These are phyloP conservation scores for Ormosia semicastrata DNA, from an alignment of 306 rosid species.

Conservation along the genomic window DNA sequence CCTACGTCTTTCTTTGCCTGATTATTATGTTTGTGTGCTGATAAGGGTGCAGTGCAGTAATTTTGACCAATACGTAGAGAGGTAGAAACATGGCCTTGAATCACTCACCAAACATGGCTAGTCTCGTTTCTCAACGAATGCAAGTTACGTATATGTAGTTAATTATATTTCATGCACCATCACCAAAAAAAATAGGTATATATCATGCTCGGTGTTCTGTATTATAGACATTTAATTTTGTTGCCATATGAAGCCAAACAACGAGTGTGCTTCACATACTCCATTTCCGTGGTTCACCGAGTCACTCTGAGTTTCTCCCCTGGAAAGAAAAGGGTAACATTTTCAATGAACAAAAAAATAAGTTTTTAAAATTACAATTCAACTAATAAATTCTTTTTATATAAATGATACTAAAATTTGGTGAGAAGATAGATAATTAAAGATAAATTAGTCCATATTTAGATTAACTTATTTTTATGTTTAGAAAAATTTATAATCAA, in stretches of 20 bases:
- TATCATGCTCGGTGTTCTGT: not conserved
- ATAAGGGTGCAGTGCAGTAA: not conserved
- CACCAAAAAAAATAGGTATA: no score
- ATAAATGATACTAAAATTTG: no score
- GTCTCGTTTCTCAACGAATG: not conserved
- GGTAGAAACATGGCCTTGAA: not conserved
- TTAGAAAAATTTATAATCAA: not conserved
- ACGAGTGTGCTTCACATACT: not conserved
- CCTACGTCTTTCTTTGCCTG: no score
- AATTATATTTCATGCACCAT: no score
- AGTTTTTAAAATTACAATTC: not conserved
- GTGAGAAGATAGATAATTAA: no score
- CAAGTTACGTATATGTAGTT: not conserved
- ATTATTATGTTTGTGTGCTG: no score
- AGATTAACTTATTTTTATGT: no score
- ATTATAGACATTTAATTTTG: not conserved
- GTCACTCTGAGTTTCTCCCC: not conserved
- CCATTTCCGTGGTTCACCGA: not conserved
- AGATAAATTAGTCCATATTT: no score
- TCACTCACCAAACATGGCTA: conserved; percentile 13
- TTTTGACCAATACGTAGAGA: not conserved
- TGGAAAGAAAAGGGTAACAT: not conserved
- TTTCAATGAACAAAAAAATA: not conserved
- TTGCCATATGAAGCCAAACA: not conserved
- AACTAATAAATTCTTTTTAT: not conserved